Evolutionary conservation across 805 yeast genomes (phyloP).

Genomic region (Tetrapisispora nanseiensis): DNA sequence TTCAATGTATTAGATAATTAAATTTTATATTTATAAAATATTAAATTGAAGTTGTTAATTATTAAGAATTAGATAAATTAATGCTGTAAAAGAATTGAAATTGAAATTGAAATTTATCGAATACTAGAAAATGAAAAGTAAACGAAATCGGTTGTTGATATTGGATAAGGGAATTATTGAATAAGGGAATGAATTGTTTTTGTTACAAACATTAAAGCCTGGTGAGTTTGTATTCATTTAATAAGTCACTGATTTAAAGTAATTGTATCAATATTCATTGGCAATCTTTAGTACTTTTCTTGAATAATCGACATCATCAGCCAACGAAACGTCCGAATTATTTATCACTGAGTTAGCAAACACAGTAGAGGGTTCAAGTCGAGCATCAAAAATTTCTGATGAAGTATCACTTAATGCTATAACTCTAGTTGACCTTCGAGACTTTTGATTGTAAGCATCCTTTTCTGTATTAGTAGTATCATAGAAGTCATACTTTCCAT

Average conservation of each 20-base stretch:
- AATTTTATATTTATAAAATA: too few relatives aligned
- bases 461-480: constrained; percentile 2
- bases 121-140: too few relatives aligned
- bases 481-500: constrained; percentile 1
- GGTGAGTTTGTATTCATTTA: neutral
- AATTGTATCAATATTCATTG: constrained; percentile 18
- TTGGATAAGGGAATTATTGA: neutral
- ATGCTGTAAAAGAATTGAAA: neutral
- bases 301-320: constrained; percentile 42
- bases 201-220: too few relatives aligned
- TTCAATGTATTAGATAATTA: too few relatives aligned
- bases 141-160: neutral
- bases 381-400: constrained; percentile 28
- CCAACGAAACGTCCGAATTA: constrained; percentile 27
- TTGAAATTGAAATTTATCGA: neutral
- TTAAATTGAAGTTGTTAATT: too few relatives aligned
- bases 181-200: too few relatives aligned
- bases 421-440: neutral
- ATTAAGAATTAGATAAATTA: too few relatives aligned
- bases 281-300: constrained; percentile 38
- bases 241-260: neutral
- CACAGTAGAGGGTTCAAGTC: constrained; percentile 17
- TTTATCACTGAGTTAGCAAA: constrained; percentile 6
- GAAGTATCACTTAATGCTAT: neutral
- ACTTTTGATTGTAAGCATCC: constrained; percentile 5